Conservation (phyloP, 305 asterid genomes). For the Withania somnifera region DNA sequence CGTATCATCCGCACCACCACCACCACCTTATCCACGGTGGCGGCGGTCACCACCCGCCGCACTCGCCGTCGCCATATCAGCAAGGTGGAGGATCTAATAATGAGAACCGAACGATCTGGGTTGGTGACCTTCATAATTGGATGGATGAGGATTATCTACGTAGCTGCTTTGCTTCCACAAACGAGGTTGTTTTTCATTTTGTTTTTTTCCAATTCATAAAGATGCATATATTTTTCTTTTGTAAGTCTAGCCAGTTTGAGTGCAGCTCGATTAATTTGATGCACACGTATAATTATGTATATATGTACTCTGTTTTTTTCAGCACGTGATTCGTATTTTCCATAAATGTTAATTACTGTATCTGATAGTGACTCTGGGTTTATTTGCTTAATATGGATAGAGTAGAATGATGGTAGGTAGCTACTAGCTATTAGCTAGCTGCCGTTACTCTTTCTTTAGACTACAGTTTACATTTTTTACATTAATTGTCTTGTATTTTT, state of each 20-base stretch:
- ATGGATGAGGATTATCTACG: conserved; percentile 97
- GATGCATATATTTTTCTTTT: no score
- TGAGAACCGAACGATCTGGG: conserved; percentile 92
- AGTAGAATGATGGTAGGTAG: neutral
- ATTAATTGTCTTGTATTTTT: no score
- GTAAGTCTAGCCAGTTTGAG: neutral
- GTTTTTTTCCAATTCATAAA: no score
- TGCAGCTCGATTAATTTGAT: neutral
- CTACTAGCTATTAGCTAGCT: neutral
- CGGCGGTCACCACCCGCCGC: conserved; percentile 20
- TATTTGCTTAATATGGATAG: neutral
- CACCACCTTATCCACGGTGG: neutral
- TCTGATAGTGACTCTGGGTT: neutral
- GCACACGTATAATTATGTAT: no score
- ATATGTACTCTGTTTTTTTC: neutral
- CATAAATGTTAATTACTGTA: neutral
- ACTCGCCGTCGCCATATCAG: conserved; percentile 16
- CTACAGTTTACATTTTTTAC: neutral
- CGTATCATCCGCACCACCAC: conserved; percentile 43
- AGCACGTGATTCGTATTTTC: neutral
- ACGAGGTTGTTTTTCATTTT: conserved; percentile 48
- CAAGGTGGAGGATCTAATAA: conserved; percentile 49
- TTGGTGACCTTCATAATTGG: conserved; percentile 84
- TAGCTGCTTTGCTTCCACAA: conserved; percentile 73
- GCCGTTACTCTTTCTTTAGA: neutral